Conservation (phyloP, 352 stramenopile species). For the Pythium sp. region DNA sequence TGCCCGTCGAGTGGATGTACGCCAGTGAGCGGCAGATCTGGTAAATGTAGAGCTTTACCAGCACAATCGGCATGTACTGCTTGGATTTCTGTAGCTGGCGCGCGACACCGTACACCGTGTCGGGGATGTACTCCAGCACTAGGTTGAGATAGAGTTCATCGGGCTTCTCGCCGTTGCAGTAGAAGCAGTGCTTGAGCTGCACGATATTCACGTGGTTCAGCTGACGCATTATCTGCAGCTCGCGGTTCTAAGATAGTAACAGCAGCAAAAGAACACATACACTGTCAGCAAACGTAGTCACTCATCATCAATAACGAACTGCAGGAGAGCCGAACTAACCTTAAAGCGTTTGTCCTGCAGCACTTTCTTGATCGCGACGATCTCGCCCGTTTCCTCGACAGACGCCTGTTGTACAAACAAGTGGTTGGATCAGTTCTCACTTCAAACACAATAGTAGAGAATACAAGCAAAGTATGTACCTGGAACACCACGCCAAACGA, state of each 20-base stretch:
- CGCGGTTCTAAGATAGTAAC: conserved; percentile 88
- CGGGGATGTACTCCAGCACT: conserved; percentile 99
- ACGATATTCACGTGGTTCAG: conserved; percentile 99
- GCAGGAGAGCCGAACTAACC: conserved; percentile 26
- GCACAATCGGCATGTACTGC: conserved; percentile 94
- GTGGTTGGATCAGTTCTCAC: not conserved
- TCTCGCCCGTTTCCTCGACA: conserved; percentile 96
- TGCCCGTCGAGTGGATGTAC: conserved; percentile 97
- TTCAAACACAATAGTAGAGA: not conserved
- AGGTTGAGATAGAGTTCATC: conserved; percentile 99
- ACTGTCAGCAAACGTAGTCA: not conserved
- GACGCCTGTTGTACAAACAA: conserved; percentile 49
- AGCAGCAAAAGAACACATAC: not conserved
- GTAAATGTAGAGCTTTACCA: conserved; percentile 99
- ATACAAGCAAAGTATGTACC: conserved; percentile 18
- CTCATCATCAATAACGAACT: not conserved
- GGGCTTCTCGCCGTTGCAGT: conserved; percentile 94
- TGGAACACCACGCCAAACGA: conserved; percentile 99
- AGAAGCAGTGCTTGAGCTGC: conserved; percentile 99
- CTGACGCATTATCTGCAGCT: conserved; percentile 99
- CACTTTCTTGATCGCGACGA: conserved; percentile 99
- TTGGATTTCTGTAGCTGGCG: conserved; percentile 96
- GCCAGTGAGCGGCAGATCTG: conserved; percentile 97
- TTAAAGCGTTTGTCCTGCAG: conserved; percentile 99
- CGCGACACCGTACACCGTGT: conserved; percentile 98